phyloP scores from a whole-genome alignment of 495 filamentous ascomycete genomes.

The Aspergillus indologenus region DNA sequence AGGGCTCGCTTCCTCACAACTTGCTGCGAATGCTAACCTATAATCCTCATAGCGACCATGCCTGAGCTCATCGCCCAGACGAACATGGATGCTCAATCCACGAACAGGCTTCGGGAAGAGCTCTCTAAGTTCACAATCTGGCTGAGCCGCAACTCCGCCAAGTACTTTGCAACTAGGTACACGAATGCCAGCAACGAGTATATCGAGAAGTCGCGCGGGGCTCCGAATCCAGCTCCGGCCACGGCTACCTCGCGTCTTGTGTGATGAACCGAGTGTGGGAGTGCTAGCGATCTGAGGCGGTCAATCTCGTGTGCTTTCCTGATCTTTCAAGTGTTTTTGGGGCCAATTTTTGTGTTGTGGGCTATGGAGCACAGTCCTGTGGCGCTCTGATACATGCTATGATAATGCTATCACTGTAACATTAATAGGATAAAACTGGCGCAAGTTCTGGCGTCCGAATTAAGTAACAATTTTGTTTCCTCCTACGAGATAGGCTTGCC shows the following conservation, averaged over 20 bases:
- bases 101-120: conserved; percentile 83
- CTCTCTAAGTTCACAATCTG: conserved; percentile 75
- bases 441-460: background rate
- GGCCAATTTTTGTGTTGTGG: background rate
- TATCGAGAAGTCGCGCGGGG: conserved; percentile 51
- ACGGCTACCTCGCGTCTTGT: conserved; percentile 29
- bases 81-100: conserved; percentile 91
- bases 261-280: too few species aligned
- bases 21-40: conserved; percentile 14
- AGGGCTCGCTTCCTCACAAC: conserved; percentile 27
- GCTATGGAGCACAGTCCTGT: background rate
- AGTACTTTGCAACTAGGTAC: conserved; percentile 77
- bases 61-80: conserved; percentile 95
- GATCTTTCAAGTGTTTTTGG: background rate
- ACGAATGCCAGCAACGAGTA: conserved; percentile 62
- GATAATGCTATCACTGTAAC: conserved; percentile 9
- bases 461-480: conserved; percentile 2
- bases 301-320: too few species aligned
- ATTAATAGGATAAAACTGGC: conserved; percentile 2
- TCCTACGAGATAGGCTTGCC: background rate
- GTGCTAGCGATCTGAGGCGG: conserved; percentile 14
- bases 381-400: background rate
- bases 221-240: conserved; percentile 26
- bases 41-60: conserved; percentile 63
- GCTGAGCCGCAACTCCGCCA: conserved; percentile 67